Evolutionary conservation across 2,329 filamentous ascomycete species (phyloP), one percentile per base, ranked within the genome.

Genomic region (Penicillium paneum): DNA sequence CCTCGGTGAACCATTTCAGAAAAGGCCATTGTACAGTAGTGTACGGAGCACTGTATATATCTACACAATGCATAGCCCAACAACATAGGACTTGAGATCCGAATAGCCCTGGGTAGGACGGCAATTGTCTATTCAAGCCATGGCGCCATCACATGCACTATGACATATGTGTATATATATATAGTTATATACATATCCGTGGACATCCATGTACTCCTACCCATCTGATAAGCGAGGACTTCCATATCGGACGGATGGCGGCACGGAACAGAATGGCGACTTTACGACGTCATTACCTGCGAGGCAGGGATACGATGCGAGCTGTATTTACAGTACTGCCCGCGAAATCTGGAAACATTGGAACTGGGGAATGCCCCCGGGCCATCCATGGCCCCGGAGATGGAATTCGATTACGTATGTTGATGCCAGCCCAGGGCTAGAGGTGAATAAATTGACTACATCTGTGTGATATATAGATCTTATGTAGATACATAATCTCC

Each of bases 241-340:
- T 31, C 15, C 21, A 36, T 19, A 17, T 58, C 63, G 63, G 59
- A 44, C 59, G 58, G 61, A 59, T 63, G 60, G 50, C 59, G 63
- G 56, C 52, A 59, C 60, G 55, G 57, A 42, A 54, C 54, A 56
- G 48, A 48, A 65, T 62, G 61, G 57, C 59, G 59, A 67, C 60
- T 59, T 65, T 58, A 60, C 65, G 64, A 70, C 68, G 68, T 71
- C 68, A 71, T 64, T 63, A 55, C 58, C 60, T 29, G 38, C 47
- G 31, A 12, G 28, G 29, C 31, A 26, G 42, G 26, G 19, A 52
- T 52, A 32, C 13, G 21, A 24, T 32, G 15, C 17, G 35, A 8
- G 19, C 21, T 47, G 50, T 52, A 52, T 48, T 52, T 52, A 29
- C 51, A 35, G 26, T 54, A 54, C 52, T 5, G 11, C 31, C 12